Conservation (phyloP, 2,329 filamentous ascomycete species). For the Fusarium sp. region DNA sequence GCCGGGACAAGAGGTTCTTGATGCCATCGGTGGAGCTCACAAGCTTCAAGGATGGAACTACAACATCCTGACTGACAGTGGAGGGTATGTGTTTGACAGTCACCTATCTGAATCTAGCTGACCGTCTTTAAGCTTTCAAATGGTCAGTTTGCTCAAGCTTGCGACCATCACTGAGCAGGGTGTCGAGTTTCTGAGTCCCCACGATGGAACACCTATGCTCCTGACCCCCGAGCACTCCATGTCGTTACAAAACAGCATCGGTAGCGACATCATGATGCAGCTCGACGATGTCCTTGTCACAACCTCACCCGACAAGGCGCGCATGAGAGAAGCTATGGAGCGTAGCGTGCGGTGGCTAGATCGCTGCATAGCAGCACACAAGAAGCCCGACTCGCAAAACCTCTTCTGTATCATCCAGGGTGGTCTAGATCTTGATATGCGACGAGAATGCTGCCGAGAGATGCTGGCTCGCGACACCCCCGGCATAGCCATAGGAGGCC, state of each 20-base stretch:
- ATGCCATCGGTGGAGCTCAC: slow-evolving; percentile 91
- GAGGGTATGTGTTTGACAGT: slow-evolving; percentile 63
- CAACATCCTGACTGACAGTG: slow-evolving; percentile 90
- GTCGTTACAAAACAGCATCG: slow-evolving; percentile 94
- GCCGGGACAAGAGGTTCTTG: slow-evolving; percentile 89
- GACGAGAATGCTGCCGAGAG: slow-evolving; percentile 82
- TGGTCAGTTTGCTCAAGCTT: slow-evolving; percentile 95
- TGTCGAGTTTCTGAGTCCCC: slow-evolving; percentile 94
- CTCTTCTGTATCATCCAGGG: slow-evolving; percentile 99
- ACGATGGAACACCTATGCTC: slow-evolving; percentile 95
- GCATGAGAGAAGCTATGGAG: slow-evolving; percentile 96
- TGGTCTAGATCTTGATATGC: slow-evolving; percentile 88
- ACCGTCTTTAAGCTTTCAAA: slow-evolving; percentile 83
- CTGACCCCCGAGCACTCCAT: slow-evolving; percentile 98
- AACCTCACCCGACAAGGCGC: slow-evolving; percentile 86
- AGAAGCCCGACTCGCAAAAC: slow-evolving; percentile 85
- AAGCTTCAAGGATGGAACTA: slow-evolving; percentile 94
- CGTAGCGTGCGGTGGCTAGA: slow-evolving; percentile 96
- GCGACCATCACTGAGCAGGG: slow-evolving; percentile 96
- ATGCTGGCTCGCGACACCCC: slow-evolving; percentile 95
- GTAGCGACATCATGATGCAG: slow-evolving; percentile 99
- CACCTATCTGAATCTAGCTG: not conserved
- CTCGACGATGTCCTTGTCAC: slow-evolving; percentile 98
- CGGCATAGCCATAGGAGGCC: slow-evolving; percentile 94
- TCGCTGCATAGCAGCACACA: slow-evolving; percentile 90